phyloP scores from a whole-genome alignment of 305 asterid genomes.

The Fraxinus angustifolia region DNA sequence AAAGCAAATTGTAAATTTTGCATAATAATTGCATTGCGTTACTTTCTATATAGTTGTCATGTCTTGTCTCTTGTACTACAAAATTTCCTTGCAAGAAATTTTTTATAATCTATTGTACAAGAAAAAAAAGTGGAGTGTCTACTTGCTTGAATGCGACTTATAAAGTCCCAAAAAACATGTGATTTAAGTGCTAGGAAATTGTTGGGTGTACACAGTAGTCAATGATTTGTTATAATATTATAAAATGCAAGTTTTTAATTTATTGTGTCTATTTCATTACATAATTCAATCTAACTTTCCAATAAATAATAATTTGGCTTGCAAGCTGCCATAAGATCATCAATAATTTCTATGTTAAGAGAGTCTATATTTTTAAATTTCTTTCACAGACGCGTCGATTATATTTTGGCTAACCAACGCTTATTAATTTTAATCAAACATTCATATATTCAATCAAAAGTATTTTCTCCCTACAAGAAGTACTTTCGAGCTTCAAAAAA shows the following conservation, averaged over 20 bases:
- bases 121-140: background rate
- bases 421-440: too few species aligned
- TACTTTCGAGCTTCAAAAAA: background rate
- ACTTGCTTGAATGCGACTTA: conserved; percentile 6
- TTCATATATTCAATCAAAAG: too few species aligned
- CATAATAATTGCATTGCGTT: background rate
- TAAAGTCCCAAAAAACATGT: conserved; percentile 23
- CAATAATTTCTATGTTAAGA: background rate
- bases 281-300: background rate
- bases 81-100: background rate
- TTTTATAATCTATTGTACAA: background rate
- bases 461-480: background rate
- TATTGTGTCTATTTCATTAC: background rate
- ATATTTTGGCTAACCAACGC: too few species aligned
- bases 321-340: background rate
- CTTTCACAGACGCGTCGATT: background rate
- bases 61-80: background rate
- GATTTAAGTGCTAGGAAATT: background rate
- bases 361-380: background rate
- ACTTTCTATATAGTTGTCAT: conserved; percentile 8
- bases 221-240: background rate
- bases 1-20: background rate
- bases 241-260: background rate
- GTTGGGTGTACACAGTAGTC: background rate
- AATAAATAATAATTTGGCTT: background rate